These are phyloP conservation scores for Ceratobasidium sp. DNA, from an alignment of 1,284 basidiomycete species.

Conservation along the genomic window DNA sequence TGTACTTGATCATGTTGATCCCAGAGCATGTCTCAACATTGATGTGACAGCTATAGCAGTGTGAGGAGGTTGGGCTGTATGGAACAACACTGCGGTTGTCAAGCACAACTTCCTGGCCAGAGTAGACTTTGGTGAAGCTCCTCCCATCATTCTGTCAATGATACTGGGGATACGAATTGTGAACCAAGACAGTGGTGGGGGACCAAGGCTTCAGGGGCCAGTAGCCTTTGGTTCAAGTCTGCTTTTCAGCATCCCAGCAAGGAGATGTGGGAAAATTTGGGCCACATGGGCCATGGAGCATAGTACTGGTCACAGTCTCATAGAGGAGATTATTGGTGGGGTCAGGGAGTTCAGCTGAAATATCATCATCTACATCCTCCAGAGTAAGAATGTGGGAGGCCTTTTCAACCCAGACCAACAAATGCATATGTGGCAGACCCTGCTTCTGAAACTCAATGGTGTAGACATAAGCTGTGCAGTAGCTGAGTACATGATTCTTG, in stretches of 20 bases:
- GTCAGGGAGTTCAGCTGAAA: slow-evolving; percentile 61
- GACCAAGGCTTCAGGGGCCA: slow-evolving; percentile 56
- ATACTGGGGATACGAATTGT: slow-evolving; percentile 57
- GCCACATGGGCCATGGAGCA: slow-evolving; percentile 61
- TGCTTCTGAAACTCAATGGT: slow-evolving; percentile 65
- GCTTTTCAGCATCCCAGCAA: slow-evolving; percentile 55
- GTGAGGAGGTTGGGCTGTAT: slow-evolving; percentile 54
- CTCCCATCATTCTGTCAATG: slow-evolving; percentile 18
- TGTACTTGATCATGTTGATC: slow-evolving; percentile 58
- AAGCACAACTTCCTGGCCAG: slow-evolving; percentile 34
- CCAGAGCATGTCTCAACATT: slow-evolving; percentile 59
- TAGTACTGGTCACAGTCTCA: slow-evolving; percentile 54
- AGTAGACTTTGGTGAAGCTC: background rate
- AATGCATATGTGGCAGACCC: slow-evolving; percentile 62
- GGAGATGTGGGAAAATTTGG: slow-evolving; percentile 54
- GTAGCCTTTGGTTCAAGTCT: slow-evolving; percentile 59
- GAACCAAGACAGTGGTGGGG: slow-evolving; percentile 54
- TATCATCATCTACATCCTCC: slow-evolving; percentile 57
- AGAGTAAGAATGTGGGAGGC: slow-evolving; percentile 53
- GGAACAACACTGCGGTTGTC: slow-evolving; percentile 59
- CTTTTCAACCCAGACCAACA: slow-evolving; percentile 57
- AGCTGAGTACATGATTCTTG: slow-evolving; percentile 55
- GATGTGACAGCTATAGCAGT: slow-evolving; percentile 61
- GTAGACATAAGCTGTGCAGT: slow-evolving; percentile 56
- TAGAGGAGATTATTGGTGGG: slow-evolving; percentile 57